Evolutionary conservation across 2,329 filamentous ascomycete species (phyloP).

Genomic region (Calonectria multiphialidica): DNA sequence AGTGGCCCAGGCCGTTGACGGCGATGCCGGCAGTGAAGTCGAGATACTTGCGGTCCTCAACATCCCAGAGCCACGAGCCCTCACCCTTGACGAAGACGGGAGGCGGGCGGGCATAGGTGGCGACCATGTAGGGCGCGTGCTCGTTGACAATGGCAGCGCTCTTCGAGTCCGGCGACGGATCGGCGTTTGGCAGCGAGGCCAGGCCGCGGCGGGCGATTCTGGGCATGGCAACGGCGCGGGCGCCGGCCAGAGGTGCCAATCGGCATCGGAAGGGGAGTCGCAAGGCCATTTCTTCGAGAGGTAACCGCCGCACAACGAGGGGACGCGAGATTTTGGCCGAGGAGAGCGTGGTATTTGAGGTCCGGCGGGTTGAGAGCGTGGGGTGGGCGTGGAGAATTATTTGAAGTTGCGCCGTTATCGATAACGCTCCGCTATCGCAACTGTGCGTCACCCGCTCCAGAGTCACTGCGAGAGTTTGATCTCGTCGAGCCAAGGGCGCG

Average conservation of each 20-base stretch:
- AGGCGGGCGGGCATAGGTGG: slow-evolving; percentile 90
- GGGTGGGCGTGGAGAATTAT: slow-evolving; percentile 34
- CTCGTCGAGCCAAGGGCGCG: slow-evolving; percentile 1
- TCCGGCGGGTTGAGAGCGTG: slow-evolving; percentile 1
- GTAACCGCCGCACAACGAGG: neutral
- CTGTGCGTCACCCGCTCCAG: slow-evolving; percentile 28
- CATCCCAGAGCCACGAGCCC: slow-evolving; percentile 90
- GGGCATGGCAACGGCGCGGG: slow-evolving; percentile 38
- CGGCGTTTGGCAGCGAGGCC: slow-evolving; percentile 70
- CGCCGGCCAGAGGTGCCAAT: slow-evolving; percentile 46
- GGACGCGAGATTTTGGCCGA: neutral
- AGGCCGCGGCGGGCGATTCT: slow-evolving; percentile 46
- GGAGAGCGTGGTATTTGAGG: neutral
- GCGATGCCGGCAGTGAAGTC: slow-evolving; percentile 98
- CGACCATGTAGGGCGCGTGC: slow-evolving; percentile 90
- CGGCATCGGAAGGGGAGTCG: slow-evolving; percentile 54
- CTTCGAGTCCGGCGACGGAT: slow-evolving; percentile 79
- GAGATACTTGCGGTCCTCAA: slow-evolving; percentile 89
- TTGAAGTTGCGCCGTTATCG: slow-evolving; percentile 43
- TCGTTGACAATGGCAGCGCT: slow-evolving; percentile 81
- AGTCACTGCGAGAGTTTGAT: slow-evolving; percentile 16
- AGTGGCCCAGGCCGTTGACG: slow-evolving; percentile 92
- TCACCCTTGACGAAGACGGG: slow-evolving; percentile 91
- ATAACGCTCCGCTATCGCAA: slow-evolving; percentile 47
- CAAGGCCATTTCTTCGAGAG: slow-evolving; percentile 52